These are phyloP conservation scores for Psilocybe sp. DNA, from an alignment of 768 basidiomycete genomes.

Conservation along the genomic window DNA sequence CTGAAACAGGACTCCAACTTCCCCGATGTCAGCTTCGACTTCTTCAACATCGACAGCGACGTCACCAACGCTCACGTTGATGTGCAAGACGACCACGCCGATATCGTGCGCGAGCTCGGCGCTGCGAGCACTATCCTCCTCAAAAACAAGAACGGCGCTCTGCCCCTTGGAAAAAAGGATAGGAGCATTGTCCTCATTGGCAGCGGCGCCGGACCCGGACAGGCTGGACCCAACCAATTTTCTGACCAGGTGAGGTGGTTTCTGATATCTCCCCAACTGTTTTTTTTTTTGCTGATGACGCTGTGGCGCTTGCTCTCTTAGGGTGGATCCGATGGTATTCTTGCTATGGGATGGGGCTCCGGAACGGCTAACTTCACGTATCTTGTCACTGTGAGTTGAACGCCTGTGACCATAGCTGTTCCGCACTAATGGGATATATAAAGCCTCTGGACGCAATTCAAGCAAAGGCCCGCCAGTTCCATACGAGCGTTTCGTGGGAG, in stretches of 20 bases:
- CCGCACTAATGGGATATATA: neutral
- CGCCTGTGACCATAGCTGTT: neutral
- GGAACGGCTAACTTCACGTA: slow-evolving; percentile 81
- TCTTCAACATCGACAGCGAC: slow-evolving; percentile 50
- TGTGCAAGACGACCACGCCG: slow-evolving; percentile 67
- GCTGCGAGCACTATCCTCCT: slow-evolving; percentile 72
- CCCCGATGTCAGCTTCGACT: slow-evolving; percentile 72
- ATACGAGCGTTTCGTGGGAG: slow-evolving; percentile 64
- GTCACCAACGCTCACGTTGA: slow-evolving; percentile 59
- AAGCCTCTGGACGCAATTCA: slow-evolving; percentile 84
- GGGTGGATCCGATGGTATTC: slow-evolving; percentile 61
- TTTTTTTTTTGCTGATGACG: neutral
- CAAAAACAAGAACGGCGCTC: slow-evolving; percentile 59
- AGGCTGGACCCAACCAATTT: slow-evolving; percentile 69
- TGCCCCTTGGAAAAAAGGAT: slow-evolving; percentile 47
- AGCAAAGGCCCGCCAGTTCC: slow-evolving; percentile 60
- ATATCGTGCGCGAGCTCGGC: slow-evolving; percentile 69
- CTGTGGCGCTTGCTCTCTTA: slow-evolving; percentile 13
- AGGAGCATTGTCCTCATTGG: slow-evolving; percentile 62
- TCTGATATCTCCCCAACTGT: neutral
- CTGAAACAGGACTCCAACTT: slow-evolving; percentile 59
- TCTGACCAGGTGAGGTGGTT: slow-evolving; percentile 40
- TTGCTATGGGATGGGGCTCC: slow-evolving; percentile 94
- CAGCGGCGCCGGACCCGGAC: slow-evolving; percentile 61
- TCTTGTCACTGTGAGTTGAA: slow-evolving; percentile 59